phyloP scores from a whole-genome alignment of 1,139 yeast species.

The Candida mesenterica region DNA sequence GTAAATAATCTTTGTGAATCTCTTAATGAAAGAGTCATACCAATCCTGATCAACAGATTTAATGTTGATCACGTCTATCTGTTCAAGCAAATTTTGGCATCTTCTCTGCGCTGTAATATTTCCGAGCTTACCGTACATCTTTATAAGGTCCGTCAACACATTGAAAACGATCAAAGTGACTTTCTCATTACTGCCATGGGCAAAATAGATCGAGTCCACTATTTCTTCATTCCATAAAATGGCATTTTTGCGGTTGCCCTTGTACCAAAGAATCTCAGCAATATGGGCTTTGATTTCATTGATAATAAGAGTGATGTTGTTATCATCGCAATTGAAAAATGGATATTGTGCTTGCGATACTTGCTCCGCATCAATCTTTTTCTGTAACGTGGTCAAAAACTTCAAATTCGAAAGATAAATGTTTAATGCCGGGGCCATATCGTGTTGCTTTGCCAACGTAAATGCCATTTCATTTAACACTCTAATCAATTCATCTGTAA shows the following conservation, averaged over 20 bases:
- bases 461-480: constrained; percentile 39
- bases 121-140: constrained; percentile 32
- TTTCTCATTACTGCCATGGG: constrained; percentile 27
- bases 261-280: constrained; percentile 65
- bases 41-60: constrained; percentile 26
- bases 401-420: constrained; percentile 41
- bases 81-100: constrained; percentile 27
- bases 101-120: constrained; percentile 26
- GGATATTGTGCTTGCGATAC: constrained; percentile 34
- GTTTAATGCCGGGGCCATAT: constrained; percentile 18
- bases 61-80: constrained; percentile 17
- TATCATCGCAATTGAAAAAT: constrained; percentile 35
- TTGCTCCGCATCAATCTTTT: constrained; percentile 18
- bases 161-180: constrained; percentile 31
- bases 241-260: constrained; percentile 52
- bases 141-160: constrained; percentile 31
- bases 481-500: constrained; percentile 40
- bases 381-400: constrained; percentile 22
- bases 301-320: constrained; percentile 27
- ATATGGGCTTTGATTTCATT: constrained; percentile 55
- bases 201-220: constrained; percentile 36
- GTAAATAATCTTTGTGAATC: constrained; percentile 42
- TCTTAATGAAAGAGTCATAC: constrained; percentile 35
- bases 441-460: constrained; percentile 21
- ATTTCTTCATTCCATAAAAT: constrained; percentile 64